Percentiles rank a stretch among this genome's conserved stretches.
Evolutionary conservation across 805 yeast genomes (phyloP).

Genomic region (Lachancea cidri): DNA sequence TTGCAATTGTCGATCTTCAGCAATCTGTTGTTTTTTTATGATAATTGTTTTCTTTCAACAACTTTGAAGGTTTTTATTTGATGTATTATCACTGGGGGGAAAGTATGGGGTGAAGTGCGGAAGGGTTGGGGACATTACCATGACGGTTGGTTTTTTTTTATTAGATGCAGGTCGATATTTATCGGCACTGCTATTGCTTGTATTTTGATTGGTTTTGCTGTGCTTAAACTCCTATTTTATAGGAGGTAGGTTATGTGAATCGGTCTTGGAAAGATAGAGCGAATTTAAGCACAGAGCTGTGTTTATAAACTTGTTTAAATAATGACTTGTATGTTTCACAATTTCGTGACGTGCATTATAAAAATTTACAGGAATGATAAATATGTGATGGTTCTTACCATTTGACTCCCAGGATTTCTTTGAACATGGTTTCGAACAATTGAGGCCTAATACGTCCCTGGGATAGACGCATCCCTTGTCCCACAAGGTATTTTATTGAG

Average conservation of each 20-base stretch:
- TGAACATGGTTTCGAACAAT: constrained; percentile 34
- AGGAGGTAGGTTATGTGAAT: not conserved
- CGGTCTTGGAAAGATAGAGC: not conserved
- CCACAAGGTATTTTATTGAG: constrained; percentile 73
- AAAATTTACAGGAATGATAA: not conserved
- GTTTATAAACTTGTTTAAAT: not conserved
- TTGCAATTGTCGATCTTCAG: not conserved
- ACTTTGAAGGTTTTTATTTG: not conserved
- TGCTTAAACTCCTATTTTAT: not conserved
- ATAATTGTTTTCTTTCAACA: not conserved
- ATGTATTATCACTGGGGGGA: not conserved
- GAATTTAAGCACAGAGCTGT: not conserved
- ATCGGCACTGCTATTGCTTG: not conserved
- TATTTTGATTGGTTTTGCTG: not conserved
- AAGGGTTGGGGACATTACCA: not conserved
- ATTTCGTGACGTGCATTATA: not conserved
- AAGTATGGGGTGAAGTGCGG: not conserved
- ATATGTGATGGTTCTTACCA: constrained; percentile 9
- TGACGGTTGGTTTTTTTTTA: not conserved
- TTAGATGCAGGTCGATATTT: not conserved
- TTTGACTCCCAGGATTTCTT: constrained; percentile 20
- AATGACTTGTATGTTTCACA: not conserved
- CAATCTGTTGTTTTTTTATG: not conserved
- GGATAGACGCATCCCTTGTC: constrained; percentile 75
- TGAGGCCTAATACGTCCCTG: constrained; percentile 51